Conservation (phyloP, 495 filamentous ascomycete genomes). For the Cairneyella variabilis region DNA sequence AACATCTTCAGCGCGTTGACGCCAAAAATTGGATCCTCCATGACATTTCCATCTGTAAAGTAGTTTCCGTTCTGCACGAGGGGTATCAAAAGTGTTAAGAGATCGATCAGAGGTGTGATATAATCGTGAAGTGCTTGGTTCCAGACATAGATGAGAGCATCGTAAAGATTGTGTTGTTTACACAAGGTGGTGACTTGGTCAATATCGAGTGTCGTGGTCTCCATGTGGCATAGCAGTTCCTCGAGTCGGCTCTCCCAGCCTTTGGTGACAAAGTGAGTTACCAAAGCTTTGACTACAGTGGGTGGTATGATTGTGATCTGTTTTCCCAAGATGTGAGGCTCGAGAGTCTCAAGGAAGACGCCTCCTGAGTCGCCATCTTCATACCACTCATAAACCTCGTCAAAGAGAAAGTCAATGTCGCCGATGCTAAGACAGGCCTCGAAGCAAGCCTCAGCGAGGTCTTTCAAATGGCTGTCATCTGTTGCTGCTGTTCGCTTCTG, state of each 20-base stretch:
- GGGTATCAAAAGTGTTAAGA: conserved; percentile 67
- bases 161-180: conserved; percentile 85
- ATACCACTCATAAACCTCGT: conserved; percentile 85
- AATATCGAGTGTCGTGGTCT: conserved; percentile 87
- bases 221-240: conserved; percentile 90
- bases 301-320: conserved; percentile 75
- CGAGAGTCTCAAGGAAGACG: conserved; percentile 82
- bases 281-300: conserved; percentile 77
- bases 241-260: conserved; percentile 75
- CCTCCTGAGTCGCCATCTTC: conserved; percentile 69
- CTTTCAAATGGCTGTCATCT: conserved; percentile 58
- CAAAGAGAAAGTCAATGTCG: conserved; percentile 80
- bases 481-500: conserved; percentile 49
- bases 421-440: conserved; percentile 72
- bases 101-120: conserved; percentile 82
- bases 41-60: conserved; percentile 34
- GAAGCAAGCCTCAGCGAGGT: conserved; percentile 81
- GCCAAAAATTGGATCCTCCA: conserved; percentile 46
- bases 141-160: conserved; percentile 97
- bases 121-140: conserved; percentile 86
- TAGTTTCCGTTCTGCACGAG: conserved; percentile 48
- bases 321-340: conserved; percentile 77
- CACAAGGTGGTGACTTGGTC: conserved; percentile 89
- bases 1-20: conserved; percentile 87
- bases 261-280: conserved; percentile 70